Base-by-base conservation (phyloP, 2,329 filamentous ascomycete species). In the Microcyclospora pomicola region DNA sequence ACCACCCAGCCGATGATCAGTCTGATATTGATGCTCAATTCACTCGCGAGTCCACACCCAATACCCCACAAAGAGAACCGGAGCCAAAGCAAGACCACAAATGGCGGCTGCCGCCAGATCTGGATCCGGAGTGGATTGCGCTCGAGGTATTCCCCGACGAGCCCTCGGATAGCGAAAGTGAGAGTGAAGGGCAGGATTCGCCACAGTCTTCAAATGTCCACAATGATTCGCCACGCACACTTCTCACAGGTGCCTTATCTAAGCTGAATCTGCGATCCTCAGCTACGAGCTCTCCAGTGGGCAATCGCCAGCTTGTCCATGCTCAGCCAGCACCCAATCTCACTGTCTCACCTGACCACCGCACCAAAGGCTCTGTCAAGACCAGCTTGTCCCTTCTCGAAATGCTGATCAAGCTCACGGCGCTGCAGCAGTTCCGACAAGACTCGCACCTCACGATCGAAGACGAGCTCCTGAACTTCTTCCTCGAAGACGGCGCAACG, bases 371-470 rank as follows among this genome's bases (percentile, higher is more conserved):
- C 12, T 43, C 69, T 24, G 72, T 82, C 48, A 73, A 72, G 38
- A 79, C 77, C 1, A 81, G 75, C 0, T 66, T 84, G 5, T 94
- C 87, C 1, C 72, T 94, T 7, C 73, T 95, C 38, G 87, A 95
- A 59, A 91, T 88, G 67, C 68, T 94, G 27, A 73, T 94, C 34
- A 83, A 88, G 31, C 71, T 95, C 34, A 79, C 82, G 4, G 84
- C 85, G 15, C 72, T 94, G 11, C 87, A 94, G 55, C 85, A 94
- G 63, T 93, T 91, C 58, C 82, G 93, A 55, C 87, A 95, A 65
- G 73, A 76, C 31, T 86, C 83, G 0, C 86, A 94, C 51, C 71
- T 94, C n/a, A 75, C 84, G 6, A 91, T 93, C 43, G 82, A 82
- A 1, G 87, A 95, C 55, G 83, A 94, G 50, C 75, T 94, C 2